Base-by-base conservation (phyloP, 1,139 yeast species). In the Ogataea hybrid region DNA sequence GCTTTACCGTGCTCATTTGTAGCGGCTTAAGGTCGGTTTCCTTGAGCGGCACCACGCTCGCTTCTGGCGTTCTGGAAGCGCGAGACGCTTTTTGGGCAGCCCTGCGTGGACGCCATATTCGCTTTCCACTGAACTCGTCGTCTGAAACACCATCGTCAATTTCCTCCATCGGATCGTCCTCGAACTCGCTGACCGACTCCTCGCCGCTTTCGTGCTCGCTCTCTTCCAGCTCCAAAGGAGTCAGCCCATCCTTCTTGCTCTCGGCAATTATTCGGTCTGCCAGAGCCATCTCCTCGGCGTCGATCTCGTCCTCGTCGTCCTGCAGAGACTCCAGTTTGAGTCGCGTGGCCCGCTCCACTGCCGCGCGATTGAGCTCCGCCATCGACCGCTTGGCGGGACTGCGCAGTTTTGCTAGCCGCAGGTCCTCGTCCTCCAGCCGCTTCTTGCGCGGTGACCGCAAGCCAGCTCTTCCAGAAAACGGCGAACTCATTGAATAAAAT, bases 331-430 rank as follows among this genome's bases (percentile, higher is more conserved):
- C 31, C 25, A 32, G 14, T 30, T 43, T 59, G 52, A 50, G 42
- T 11, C 36, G 39, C 23, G 65, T 58, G 0, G 85, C 81, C 48
- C 74, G 59, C 48, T 71, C 71, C 18, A 76, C 60, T 0, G 85
- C 85, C 5, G 79, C 69, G 36, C 57, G 58, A 47, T 79, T 77
- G 40, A 75, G 52, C 18, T 74, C 79, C 0, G 54, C 54, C 41
- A 57, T 49, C 1, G 68, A 47, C 50, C 81, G 52, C 46, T 67
- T 73, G 43, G 57, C 46, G 0, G 80, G 81, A 4, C 79, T 73
- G 9, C 52, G 42, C 7, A 59, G 43, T 35, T 55, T 56, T n/a
- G 54, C 40, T 6, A 41, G 35, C 6, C 28, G 17, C 14, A 39
- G 37, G 1, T 46, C 37, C 5, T 48, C 49, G 9, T 25, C 18